phyloP scores from a whole-genome alignment of 2,329 filamentous ascomycete genomes.

The Thielaviopsis musarum region DNA sequence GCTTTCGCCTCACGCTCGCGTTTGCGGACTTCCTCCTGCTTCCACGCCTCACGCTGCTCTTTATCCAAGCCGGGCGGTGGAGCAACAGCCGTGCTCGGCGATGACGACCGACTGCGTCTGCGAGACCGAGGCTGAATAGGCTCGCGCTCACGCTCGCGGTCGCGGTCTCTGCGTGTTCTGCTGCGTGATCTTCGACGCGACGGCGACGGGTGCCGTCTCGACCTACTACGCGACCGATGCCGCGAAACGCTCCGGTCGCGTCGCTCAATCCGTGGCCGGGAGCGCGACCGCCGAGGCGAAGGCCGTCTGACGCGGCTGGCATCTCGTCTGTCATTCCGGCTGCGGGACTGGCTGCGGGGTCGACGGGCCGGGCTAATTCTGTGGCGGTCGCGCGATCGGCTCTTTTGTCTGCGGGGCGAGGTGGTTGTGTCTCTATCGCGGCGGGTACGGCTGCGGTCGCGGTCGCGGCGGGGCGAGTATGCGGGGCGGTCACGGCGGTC shows the following conservation, averaged over 20 bases:
- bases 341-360: slow-evolving; percentile 19
- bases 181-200: neutral
- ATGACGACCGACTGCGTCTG: slow-evolving; percentile 27
- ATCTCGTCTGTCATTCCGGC: slow-evolving; percentile 15
- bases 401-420: slow-evolving; percentile 17
- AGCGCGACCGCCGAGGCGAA: slow-evolving; percentile 9
- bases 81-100: slow-evolving; percentile 20
- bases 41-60: slow-evolving; percentile 38
- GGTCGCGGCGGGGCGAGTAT: slow-evolving; percentile 21
- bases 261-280: slow-evolving; percentile 14
- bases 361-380: slow-evolving; percentile 16
- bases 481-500: slow-evolving; percentile 23
- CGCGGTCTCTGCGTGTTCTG: slow-evolving; percentile 15
- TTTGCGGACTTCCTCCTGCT: slow-evolving; percentile 43
- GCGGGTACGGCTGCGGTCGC: slow-evolving; percentile 21
- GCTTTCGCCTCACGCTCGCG: slow-evolving; percentile 47
- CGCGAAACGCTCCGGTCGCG: neutral
- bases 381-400: slow-evolving; percentile 22
- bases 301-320: slow-evolving; percentile 20
- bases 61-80: slow-evolving; percentile 26
- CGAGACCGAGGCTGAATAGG: slow-evolving; percentile 22
- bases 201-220: neutral
- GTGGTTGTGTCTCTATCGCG: neutral
- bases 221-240: slow-evolving; percentile 9
- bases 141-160: slow-evolving; percentile 8